Evolutionary conservation across 2,329 filamentous ascomycete genomes (phyloP).

Genomic region (Exophiala aquamarina): DNA sequence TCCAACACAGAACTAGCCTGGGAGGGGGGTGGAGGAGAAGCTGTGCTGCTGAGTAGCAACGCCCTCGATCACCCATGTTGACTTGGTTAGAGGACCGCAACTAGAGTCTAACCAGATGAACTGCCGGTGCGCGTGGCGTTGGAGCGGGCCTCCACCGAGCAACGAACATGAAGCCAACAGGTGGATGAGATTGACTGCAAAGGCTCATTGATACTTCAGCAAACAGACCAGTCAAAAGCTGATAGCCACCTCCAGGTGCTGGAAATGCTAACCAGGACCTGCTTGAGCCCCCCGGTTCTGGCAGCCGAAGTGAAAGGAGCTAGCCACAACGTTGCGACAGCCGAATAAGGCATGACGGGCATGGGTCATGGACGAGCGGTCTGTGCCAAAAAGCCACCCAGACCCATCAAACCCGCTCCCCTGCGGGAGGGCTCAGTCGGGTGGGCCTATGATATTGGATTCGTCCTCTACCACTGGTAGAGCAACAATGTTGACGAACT

Average conservation of each 20-base stretch:
- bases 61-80: constrained; percentile 5
- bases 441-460: too few relatives aligned
- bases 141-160: constrained; percentile 14
- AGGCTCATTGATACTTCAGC: constrained; percentile 10
- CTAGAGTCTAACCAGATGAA: constrained; percentile 13
- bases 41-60: constrained; percentile 1
- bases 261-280: constrained; percentile 12
- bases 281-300: constrained; percentile 20
- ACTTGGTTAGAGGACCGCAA: not conserved
- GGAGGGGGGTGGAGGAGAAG: constrained; percentile 5
- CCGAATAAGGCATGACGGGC: constrained; percentile 23
- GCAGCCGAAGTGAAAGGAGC: constrained; percentile 25
- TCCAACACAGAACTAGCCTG: constrained; percentile 3
- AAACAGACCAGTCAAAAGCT: constrained; percentile 13
- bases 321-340: constrained; percentile 23
- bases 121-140: constrained; percentile 22
- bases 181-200: constrained; percentile 15
- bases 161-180: constrained; percentile 6
- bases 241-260: constrained; percentile 13
- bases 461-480: too few relatives aligned
- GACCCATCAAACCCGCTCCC: constrained; percentile 6
- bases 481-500: too few relatives aligned
- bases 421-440: too few relatives aligned
- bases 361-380: constrained; percentile 9
- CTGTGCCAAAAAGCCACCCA: constrained; percentile 6